A percentile compares a stretch with the other conserved stretches of the same genome.
phyloP scores from a whole-genome alignment of 2,329 filamentous ascomycete genomes.

The Exophiala bonariae region DNA sequence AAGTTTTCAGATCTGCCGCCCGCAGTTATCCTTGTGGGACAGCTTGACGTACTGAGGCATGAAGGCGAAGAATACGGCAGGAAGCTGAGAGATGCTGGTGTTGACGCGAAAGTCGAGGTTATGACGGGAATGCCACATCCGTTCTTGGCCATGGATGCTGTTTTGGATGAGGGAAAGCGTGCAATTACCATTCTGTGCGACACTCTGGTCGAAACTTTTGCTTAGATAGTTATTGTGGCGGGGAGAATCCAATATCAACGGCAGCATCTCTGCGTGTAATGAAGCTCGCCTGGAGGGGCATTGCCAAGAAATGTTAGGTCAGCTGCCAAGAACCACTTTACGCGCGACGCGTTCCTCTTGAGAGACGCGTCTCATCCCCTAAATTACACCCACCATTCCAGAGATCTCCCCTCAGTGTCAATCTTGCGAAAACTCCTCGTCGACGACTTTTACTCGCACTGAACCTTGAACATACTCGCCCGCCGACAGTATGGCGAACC shows the following conservation, averaged over 20 bases:
- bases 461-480: too few relatives aligned
- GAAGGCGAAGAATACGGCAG: conserved; percentile 54
- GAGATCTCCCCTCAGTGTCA: too few relatives aligned
- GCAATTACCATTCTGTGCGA: too few relatives aligned
- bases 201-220: too few relatives aligned
- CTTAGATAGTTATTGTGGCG: too few relatives aligned
- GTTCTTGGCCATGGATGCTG: conserved; percentile 57
- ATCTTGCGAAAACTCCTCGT: too few relatives aligned
- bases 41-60: conserved; percentile 55
- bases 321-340: conserved; percentile 10
- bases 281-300: background rate
- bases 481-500: conserved; percentile 48
- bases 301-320: background rate
- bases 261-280: too few relatives aligned
- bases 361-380: background rate
- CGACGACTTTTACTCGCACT: too few relatives aligned
- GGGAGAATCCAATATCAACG: conserved; percentile 72
- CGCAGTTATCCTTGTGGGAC: conserved; percentile 54
- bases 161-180: too few relatives aligned
- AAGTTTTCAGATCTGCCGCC: conserved; percentile 52
- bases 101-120: conserved; percentile 48
- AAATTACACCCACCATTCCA: too few relatives aligned
- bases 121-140: conserved; percentile 58
- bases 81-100: conserved; percentile 48
- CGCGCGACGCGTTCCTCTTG: conserved; percentile 5